A percentile compares a stretch with the other conserved stretches of the same genome.
Evolutionary conservation across 345 rosid genomes (phyloP).

Genomic region (Gossypium stocksii): DNA sequence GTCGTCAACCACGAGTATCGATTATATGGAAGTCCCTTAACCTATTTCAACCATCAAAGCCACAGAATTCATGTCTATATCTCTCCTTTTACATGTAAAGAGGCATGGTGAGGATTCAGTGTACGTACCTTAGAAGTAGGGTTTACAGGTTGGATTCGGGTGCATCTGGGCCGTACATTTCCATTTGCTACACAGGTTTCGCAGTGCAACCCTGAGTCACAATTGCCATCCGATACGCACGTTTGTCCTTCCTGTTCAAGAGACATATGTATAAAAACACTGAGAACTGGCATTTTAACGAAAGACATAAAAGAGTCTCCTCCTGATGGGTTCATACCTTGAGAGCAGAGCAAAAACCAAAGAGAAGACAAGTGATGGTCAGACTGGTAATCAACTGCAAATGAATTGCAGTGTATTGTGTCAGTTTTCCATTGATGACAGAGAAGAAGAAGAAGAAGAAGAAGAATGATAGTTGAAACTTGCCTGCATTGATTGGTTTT

Average conservation of each 20-base stretch:
- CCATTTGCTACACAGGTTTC: constrained; percentile 62
- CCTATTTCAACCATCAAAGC: constrained; percentile 28
- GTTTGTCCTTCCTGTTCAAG: constrained; percentile 65
- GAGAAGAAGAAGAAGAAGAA: neutral
- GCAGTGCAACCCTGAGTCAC: constrained; percentile 68
- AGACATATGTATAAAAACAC: neutral
- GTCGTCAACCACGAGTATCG: constrained; percentile 90
- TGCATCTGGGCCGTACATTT: constrained; percentile 67
- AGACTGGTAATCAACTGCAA: constrained; percentile 33
- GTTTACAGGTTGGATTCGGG: constrained; percentile 51
- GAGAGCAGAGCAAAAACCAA: constrained; percentile 46
- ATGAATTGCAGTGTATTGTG: neutral
- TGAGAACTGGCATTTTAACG: neutral
- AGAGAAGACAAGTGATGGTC: constrained; percentile 37
- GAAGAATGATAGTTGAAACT: neutral
- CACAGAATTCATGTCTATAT: neutral
- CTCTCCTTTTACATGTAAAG: neutral
- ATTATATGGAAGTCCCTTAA: constrained; percentile 64
- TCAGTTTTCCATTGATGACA: neutral
- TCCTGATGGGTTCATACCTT: constrained; percentile 33
- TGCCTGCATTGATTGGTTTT: constrained; percentile 6
- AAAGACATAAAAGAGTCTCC: neutral
- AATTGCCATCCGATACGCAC: constrained; percentile 44
- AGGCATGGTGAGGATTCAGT: no score
- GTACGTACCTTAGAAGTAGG: constrained; percentile 55